Conservation (phyloP, 805 yeast species). For the Myxozyma monticola region DNA sequence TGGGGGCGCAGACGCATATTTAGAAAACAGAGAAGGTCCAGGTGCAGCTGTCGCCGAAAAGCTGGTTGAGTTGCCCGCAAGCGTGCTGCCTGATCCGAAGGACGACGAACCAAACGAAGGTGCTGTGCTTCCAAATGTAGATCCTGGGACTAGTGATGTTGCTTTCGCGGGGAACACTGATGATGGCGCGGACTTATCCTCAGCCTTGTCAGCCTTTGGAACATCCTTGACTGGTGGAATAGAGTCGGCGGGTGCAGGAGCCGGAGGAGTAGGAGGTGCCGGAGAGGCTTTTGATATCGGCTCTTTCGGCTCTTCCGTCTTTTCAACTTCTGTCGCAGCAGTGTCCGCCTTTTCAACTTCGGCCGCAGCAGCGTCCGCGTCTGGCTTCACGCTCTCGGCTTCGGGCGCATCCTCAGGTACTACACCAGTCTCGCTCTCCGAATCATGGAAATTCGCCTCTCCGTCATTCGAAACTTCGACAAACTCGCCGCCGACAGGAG, state of each 20-base stretch:
- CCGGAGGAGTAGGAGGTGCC: too few species aligned
- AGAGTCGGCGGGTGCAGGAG: neutral
- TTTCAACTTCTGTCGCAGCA: neutral
- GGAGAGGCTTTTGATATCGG: too few species aligned
- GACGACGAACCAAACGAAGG: too few species aligned
- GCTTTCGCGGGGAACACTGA: neutral
- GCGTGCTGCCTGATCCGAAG: too few species aligned
- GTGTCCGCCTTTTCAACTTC: neutral
- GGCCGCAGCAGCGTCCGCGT: neutral
- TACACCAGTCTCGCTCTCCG: neutral
- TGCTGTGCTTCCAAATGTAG: too few species aligned
- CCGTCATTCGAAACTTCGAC: too few species aligned
- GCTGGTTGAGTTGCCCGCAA: too few species aligned
- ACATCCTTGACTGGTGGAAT: neutral
- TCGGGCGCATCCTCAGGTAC: too few species aligned
- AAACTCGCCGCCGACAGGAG: neutral
- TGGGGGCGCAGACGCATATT: conserved; percentile 11
- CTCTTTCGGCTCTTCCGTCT: too few species aligned
- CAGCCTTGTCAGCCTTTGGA: neutral
- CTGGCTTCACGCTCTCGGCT: neutral
- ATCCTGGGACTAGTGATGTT: neutral
- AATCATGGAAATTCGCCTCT: too few species aligned
- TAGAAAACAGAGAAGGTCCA: conserved; percentile 8
- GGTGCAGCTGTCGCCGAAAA: conserved; percentile 3
- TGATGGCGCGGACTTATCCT: neutral